Conservation (phyloP, 495 filamentous ascomycete genomes). For the Penicillium ochrochloron region DNA sequence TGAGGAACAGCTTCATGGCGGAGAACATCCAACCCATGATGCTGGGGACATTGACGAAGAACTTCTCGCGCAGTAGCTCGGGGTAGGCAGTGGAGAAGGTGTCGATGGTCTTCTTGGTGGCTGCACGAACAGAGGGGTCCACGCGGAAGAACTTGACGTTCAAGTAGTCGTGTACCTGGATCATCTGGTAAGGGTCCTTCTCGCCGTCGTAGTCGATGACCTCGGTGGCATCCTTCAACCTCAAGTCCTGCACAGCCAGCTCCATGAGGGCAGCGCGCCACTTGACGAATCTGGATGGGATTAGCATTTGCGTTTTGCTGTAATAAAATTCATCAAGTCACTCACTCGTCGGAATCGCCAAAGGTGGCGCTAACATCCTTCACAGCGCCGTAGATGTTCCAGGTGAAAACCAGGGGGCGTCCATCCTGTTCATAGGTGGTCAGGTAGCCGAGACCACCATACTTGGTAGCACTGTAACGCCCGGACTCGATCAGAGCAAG, state of each 20-base stretch:
- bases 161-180: slow-evolving; percentile 90
- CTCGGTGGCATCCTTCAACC: slow-evolving; percentile 64
- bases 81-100: slow-evolving; percentile 80
- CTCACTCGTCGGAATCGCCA: slow-evolving; percentile 75
- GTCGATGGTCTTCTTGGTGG: slow-evolving; percentile 77
- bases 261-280: slow-evolving; percentile 92
- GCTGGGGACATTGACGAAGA: slow-evolving; percentile 87
- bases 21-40: slow-evolving; percentile 88
- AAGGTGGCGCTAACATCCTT: slow-evolving; percentile 76
- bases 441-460: slow-evolving; percentile 58
- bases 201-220: slow-evolving; percentile 73
- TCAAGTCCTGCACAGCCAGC: slow-evolving; percentile 69
- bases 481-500: slow-evolving; percentile 44
- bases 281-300: slow-evolving; percentile 66
- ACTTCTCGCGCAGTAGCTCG: slow-evolving; percentile 85
- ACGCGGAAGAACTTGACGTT: slow-evolving; percentile 79
- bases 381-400: slow-evolving; percentile 85
- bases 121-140: slow-evolving; percentile 68
- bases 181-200: slow-evolving; percentile 79
- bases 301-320: background rate
- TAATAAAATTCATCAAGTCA: slow-evolving; percentile 16
- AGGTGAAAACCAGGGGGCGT: slow-evolving; percentile 62
- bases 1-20: slow-evolving; percentile 78
- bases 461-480: slow-evolving; percentile 56
- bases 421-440: slow-evolving; percentile 51